Percentiles rank a stretch among this genome's conserved stretches.
These are phyloP conservation scores for Urostyla sp. DNA, from an alignment of 73 alveolate genomes.

Conservation along the genomic window DNA sequence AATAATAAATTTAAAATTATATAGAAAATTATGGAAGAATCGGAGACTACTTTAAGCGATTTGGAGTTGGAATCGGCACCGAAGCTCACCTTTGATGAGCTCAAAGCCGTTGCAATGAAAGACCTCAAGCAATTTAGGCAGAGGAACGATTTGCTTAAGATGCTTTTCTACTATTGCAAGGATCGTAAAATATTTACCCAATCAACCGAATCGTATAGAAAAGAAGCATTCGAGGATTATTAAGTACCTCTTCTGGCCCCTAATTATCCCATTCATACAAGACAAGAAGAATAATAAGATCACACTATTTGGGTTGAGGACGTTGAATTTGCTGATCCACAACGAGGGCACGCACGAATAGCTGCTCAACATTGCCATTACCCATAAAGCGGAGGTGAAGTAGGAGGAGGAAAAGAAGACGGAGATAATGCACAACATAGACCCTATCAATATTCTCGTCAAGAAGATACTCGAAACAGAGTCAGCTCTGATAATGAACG, in stretches of 20 bases:
- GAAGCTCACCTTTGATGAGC: slow-evolving; percentile 65
- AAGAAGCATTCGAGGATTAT: slow-evolving; percentile 63
- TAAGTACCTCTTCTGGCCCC: slow-evolving; percentile 60
- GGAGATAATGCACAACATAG: slow-evolving; percentile 21
- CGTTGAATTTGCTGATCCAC: slow-evolving; percentile 51
- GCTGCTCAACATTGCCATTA: neutral
- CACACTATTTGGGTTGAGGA: slow-evolving; percentile 53
- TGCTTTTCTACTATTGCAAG: slow-evolving; percentile 56
- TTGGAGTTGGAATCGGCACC: slow-evolving; percentile 55
- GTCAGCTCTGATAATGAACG: slow-evolving; percentile 53
- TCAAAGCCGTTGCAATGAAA: slow-evolving; percentile 7
- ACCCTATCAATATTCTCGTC: slow-evolving; percentile 30
- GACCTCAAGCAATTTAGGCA: slow-evolving; percentile 29
- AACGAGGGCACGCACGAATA: slow-evolving; percentile 65
- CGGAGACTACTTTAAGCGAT: slow-evolving; percentile 46
- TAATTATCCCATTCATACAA: slow-evolving; percentile 53
- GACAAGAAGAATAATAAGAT: slow-evolving; percentile 57
- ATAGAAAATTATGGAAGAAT: slow-evolving; percentile 49
- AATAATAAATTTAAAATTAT: neutral
- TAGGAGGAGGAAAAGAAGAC: slow-evolving; percentile 30
- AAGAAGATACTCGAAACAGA: slow-evolving; percentile 43
- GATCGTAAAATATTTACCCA: slow-evolving; percentile 42
- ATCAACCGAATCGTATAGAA: slow-evolving; percentile 15
- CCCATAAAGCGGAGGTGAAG: neutral
- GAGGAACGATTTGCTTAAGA: slow-evolving; percentile 52